A percentile compares a stretch with the other conserved stretches of the same genome.
These are phyloP conservation scores for Triangularia setosa DNA, from an alignment of 2,329 filamentous ascomycete genomes.

Conservation along the genomic window DNA sequence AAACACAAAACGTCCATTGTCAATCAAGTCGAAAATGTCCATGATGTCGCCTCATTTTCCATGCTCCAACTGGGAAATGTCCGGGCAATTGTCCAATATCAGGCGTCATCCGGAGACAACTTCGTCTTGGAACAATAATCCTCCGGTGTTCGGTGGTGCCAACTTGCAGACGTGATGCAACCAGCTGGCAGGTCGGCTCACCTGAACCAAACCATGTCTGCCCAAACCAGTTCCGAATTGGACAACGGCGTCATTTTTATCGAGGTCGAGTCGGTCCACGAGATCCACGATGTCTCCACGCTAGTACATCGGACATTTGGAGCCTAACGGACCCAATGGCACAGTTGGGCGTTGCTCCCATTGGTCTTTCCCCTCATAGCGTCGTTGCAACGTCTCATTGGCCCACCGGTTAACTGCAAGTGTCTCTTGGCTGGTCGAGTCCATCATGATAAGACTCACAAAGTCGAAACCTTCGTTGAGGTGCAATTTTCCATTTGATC, in stretches of 20 bases:
- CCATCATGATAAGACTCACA: not conserved
- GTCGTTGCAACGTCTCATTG: constrained; percentile 3
- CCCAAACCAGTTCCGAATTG: not conserved
- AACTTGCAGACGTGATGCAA: not conserved
- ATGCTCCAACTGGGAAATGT: not conserved
- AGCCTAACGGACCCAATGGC: not conserved
- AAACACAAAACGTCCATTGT: not conserved
- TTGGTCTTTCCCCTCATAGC: not conserved
- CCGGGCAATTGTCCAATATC: not conserved
- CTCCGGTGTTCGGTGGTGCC: not conserved
- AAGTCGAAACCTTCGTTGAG: not conserved
- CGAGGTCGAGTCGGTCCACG: not conserved
- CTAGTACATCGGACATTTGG: not conserved
- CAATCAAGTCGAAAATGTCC: not conserved
- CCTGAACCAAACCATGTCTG: not conserved
- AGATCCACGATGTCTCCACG: not conserved
- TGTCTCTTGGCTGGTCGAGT: not conserved
- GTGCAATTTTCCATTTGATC: not conserved
- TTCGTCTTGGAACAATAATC: not conserved
- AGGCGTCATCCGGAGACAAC: not conserved
- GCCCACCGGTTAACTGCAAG: not conserved
- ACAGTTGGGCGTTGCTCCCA: not conserved
- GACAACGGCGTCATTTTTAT: not conserved
- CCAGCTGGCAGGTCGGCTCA: not conserved
- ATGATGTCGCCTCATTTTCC: not conserved